Evolutionary conservation across 768 basidiomycete genomes (phyloP).

Genomic region (Auricularia auricula-judae): DNA sequence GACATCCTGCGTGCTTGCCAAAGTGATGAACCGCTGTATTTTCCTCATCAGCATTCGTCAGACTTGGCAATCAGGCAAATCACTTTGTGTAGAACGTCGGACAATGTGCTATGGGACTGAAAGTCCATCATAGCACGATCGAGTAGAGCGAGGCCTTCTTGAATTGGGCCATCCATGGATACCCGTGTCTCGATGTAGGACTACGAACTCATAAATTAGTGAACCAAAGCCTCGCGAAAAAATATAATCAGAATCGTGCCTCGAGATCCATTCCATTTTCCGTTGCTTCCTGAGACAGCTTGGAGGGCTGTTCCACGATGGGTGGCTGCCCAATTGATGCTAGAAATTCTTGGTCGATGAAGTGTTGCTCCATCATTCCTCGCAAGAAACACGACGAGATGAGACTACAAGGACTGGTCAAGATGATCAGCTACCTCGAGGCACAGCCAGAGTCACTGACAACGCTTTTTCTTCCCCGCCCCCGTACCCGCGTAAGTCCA

Average conservation of each 20-base stretch:
- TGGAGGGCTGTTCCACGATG: constrained; percentile 33
- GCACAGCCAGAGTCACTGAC: background rate
- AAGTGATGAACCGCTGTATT: constrained; percentile 45
- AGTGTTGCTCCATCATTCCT: constrained; percentile 32
- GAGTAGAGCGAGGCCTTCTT: constrained; percentile 25
- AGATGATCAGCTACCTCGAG: too few species aligned
- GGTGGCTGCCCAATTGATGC: constrained; percentile 40
- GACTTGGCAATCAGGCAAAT: background rate
- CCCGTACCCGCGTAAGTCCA: background rate
- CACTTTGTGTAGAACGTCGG: constrained; percentile 48
- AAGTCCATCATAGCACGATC: constrained; percentile 43
- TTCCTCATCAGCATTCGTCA: background rate
- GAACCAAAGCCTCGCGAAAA: too few species aligned
- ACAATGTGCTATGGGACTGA: constrained; percentile 46
- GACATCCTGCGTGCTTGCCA: constrained; percentile 44
- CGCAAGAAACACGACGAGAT: background rate
- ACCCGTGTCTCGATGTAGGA: constrained; percentile 49
- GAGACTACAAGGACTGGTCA: too few species aligned
- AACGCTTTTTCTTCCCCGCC: background rate
- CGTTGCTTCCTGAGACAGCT: constrained; percentile 46
- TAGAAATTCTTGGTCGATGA: constrained; percentile 45
- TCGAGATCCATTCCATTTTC: constrained; percentile 29
- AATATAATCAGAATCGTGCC: too few species aligned
- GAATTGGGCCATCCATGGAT: constrained; percentile 33
- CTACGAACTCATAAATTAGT: too few species aligned